A percentile compares a stretch with the other conserved stretches of the same genome.
Evolutionary conservation across 2,329 filamentous ascomycete genomes (phyloP).

Genomic region (Pyricularia grisea): DNA sequence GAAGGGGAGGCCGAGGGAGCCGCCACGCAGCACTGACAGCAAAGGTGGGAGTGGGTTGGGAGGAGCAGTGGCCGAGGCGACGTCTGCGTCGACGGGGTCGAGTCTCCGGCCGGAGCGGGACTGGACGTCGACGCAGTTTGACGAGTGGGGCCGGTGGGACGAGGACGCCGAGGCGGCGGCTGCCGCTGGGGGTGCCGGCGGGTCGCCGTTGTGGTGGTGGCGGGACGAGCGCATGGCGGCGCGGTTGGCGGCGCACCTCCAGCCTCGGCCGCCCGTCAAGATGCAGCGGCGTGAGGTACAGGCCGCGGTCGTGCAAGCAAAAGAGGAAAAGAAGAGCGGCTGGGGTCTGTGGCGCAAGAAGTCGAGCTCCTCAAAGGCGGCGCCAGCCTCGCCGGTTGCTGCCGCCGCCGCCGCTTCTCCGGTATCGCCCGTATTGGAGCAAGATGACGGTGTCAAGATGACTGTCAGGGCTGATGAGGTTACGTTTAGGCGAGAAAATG

Average conservation of each 20-base stretch:
- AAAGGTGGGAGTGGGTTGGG: too few species aligned
- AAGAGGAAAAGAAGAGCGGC: constrained; percentile 25
- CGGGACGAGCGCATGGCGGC: constrained; percentile 33
- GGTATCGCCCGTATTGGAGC: constrained; percentile 4
- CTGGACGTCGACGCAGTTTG: constrained; percentile 23
- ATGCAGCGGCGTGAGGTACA: constrained; percentile 20
- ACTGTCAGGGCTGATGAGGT: constrained; percentile 33
- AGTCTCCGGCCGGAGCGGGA: constrained; percentile 3
- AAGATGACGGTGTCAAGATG: constrained; percentile 25
- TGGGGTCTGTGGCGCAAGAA: constrained; percentile 16
- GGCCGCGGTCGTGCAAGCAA: constrained; percentile 19
- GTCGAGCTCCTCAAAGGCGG: constrained; percentile 7
- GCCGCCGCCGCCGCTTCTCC: neutral
- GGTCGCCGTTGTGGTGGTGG: constrained; percentile 31
- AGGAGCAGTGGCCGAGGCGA: neutral
- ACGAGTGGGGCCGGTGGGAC: constrained; percentile 36
- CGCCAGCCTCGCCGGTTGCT: constrained; percentile 5
- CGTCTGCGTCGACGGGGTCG: neutral
- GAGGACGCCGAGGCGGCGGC: constrained; percentile 11
- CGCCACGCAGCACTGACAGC: neutral
- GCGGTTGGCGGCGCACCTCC: constrained; percentile 33
- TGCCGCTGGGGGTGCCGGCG: neutral
- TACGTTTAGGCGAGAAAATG: constrained; percentile 40
- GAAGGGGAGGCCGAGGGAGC: neutral
- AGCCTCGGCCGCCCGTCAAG: constrained; percentile 20